Base-by-base conservation (phyloP, 1,139 yeast species). In the Kazachstania sp. region DNA sequence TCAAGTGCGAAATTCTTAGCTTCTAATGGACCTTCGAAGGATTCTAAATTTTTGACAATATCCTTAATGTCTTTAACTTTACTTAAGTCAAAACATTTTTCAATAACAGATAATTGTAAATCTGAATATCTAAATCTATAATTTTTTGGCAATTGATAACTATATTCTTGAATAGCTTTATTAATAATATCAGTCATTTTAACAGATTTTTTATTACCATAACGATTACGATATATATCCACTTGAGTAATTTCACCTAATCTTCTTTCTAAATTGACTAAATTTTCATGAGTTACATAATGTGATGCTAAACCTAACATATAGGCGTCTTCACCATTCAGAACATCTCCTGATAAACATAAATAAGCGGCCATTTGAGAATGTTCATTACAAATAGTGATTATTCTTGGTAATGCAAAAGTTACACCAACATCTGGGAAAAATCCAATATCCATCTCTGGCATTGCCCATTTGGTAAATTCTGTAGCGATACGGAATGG, bases 341-440 rank as follows among this genome's bases (percentile, higher is more conserved):
- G 68, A 30, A 84, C 73, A 50, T 82, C 83, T 44, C 97, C 95
- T 2, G 98, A 90, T 56, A 92, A 71, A 15, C 95, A 94, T 52
- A 87, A 71, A 66, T 86, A 92, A 63, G 82, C 78, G 41, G 97
- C 97, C 51, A 90, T 69, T 60, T 85, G 79, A 51, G 86, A 87
- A 60, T 85, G 92, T 3, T 60, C 49, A 44, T 67, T 63, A 18
- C 70, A 65, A 37, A 70, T 54, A 6, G 66, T 63, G 15, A 63
- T 44, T 52, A 88, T 69, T 56, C 86, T 77, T 38, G 95, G 87
- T 57, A 94, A 72, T 68, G 90, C 90, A 68, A 86, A 90, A 6
- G 95, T 81, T 38, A 95, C 83, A 39, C 97, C 98, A 9, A 92
- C 97, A 65, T 92, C 99, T 9, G 96, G 95, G 71, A 86, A 86